phyloP scores from a whole-genome alignment of 2,329 filamentous ascomycete genomes.

The Lecanicillium sp. region DNA sequence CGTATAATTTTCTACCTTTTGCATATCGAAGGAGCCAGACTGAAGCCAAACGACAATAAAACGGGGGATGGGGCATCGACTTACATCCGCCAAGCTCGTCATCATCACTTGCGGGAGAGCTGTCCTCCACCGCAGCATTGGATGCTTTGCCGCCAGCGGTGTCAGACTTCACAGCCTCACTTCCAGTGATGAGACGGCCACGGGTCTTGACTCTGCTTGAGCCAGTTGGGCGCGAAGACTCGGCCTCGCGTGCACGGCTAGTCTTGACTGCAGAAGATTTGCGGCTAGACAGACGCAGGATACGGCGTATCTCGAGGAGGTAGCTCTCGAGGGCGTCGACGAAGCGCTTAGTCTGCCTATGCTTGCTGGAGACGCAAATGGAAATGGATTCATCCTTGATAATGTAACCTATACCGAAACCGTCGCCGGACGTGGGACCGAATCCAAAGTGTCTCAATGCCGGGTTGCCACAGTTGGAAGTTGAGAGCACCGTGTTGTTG shows the following conservation, averaged over 20 bases:
- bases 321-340: conserved; percentile 87
- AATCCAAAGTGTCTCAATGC: conserved; percentile 93
- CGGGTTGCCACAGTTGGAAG: conserved; percentile 98
- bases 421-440: conserved; percentile 85
- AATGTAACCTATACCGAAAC: conserved; percentile 97
- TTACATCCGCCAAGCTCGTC: conserved; percentile 91
- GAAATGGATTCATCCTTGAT: conserved; percentile 70
- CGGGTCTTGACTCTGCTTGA: conserved; percentile 55
- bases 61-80: conserved; percentile 26
- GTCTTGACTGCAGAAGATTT: conserved; percentile 32
- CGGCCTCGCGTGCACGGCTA: conserved; percentile 47
- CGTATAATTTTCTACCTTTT: conserved; percentile 6
- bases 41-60: conserved; percentile 7
- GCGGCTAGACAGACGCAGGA: conserved; percentile 61
- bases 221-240: conserved; percentile 26
- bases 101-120: conserved; percentile 66
- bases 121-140: conserved; percentile 58
- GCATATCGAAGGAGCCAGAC: no score
- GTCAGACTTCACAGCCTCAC: conserved; percentile 34
- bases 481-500: conserved; percentile 89
- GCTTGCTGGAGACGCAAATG: conserved; percentile 88
- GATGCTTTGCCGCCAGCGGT: conserved; percentile 30
- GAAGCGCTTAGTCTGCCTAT: conserved; percentile 84
- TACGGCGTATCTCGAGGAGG: conserved; percentile 78
- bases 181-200: conserved; percentile 61